phyloP scores from a whole-genome alignment of 2,329 filamentous ascomycete species.

The Ascocoryne sarcoides region DNA sequence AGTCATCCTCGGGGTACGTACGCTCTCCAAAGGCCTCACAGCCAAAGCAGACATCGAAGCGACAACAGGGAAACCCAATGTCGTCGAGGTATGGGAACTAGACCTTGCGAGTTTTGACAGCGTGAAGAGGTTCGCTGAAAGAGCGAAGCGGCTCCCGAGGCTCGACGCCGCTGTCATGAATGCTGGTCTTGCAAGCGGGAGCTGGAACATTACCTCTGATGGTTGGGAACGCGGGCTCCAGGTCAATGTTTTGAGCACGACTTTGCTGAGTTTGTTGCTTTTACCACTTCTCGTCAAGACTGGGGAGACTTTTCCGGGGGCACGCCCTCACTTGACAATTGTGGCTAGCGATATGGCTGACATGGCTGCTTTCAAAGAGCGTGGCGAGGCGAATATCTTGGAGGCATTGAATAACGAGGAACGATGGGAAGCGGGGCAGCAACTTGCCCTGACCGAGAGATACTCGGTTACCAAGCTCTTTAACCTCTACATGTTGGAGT shows the following conservation, averaged over 20 bases:
- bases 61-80: constrained; percentile 2
- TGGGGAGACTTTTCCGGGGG: constrained; percentile 24
- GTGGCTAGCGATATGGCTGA: constrained; percentile 34
- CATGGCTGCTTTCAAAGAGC: constrained; percentile 29
- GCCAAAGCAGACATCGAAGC: constrained; percentile 27
- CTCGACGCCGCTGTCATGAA: constrained; percentile 38
- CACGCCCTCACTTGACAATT: constrained; percentile 31
- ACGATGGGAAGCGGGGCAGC: constrained; percentile 1
- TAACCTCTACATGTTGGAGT: constrained; percentile 13
- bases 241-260: constrained; percentile 17
- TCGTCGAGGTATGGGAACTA: constrained; percentile 15
- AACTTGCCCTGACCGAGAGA: constrained; percentile 8
- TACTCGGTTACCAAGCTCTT: constrained; percentile 25
- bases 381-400: constrained; percentile 18
- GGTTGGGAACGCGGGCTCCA: constrained; percentile 15
- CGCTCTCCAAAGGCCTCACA: constrained; percentile 27
- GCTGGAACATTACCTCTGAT: constrained; percentile 10
- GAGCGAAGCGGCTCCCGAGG: constrained; percentile 15
- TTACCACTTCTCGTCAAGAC: constrained; percentile 8
- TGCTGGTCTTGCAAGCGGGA: constrained; percentile 11
- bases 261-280: constrained; percentile 14
- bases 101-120: constrained; percentile 13
- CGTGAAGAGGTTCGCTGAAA: constrained; percentile 12
- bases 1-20: constrained; percentile 35
- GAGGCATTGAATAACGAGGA: constrained; percentile 8